phyloP scores from a whole-genome alignment of 768 basidiomycete species.

The Rhizopogon vesiculosus region DNA sequence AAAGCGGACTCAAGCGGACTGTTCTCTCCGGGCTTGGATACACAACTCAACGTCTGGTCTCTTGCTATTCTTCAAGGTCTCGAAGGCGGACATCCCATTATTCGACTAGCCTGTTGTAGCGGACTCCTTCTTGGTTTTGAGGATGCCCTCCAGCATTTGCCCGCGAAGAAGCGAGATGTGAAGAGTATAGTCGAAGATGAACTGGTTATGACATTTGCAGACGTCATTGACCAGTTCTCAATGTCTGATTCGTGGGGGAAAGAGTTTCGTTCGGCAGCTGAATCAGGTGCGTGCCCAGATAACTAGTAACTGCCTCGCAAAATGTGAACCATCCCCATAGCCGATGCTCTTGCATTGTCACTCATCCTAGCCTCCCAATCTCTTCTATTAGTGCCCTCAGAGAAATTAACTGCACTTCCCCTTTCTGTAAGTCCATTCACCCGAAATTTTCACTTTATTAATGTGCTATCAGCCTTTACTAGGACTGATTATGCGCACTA shows the following conservation, averaged over 20 bases:
- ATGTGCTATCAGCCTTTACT: constrained; percentile 19
- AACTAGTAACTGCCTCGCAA: not conserved
- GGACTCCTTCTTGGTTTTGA: constrained; percentile 64
- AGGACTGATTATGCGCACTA: constrained; percentile 36
- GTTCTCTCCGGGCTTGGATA: constrained; percentile 30
- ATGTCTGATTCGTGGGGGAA: constrained; percentile 52
- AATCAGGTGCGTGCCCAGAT: constrained; percentile 28
- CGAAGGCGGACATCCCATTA: constrained; percentile 60
- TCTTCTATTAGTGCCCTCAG: constrained; percentile 46
- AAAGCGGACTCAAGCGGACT: constrained; percentile 24
- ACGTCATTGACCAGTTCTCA: constrained; percentile 61
- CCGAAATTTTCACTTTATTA: constrained; percentile 11
- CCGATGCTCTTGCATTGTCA: constrained; percentile 38
- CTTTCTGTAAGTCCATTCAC: constrained; percentile 37
- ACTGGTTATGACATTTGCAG: constrained; percentile 64
- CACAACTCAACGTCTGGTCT: constrained; percentile 47
- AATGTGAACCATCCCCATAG: constrained; percentile 13
- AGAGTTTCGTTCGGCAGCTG: constrained; percentile 57
- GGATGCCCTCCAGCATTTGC: constrained; percentile 37
- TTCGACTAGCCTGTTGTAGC: constrained; percentile 56
- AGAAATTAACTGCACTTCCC: constrained; percentile 58
- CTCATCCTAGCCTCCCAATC: constrained; percentile 59
- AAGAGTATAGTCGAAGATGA: constrained; percentile 56
- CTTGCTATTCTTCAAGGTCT: constrained; percentile 49
- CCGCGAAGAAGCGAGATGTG: constrained; percentile 23